A percentile compares a stretch with the other conserved stretches of the same genome.
phyloP scores from a whole-genome alignment of 1,284 basidiomycete genomes.

The Trametes pubescens region DNA sequence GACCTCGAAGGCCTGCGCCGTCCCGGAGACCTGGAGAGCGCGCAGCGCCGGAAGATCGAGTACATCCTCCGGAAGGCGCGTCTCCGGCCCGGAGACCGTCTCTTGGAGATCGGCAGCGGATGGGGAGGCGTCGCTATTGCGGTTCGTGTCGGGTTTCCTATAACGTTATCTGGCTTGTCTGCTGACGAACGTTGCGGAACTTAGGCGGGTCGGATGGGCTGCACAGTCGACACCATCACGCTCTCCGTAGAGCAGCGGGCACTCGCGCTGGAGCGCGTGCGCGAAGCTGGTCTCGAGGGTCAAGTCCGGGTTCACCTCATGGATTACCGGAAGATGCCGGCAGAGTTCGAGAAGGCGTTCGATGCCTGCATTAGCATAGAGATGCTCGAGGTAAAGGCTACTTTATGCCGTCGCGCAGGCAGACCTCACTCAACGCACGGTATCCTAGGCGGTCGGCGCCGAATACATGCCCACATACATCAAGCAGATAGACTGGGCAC shows the following conservation, averaged over 20 bases:
- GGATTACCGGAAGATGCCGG: conserved; percentile 83
- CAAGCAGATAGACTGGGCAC: conserved; percentile 76
- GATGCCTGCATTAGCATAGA: conserved; percentile 88
- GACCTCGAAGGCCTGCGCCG: conserved; percentile 50
- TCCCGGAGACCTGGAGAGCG: conserved; percentile 73
- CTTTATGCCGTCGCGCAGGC: background rate
- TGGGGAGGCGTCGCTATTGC: conserved; percentile 88
- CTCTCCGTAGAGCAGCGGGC: conserved; percentile 84
- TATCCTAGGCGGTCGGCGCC: conserved; percentile 21
- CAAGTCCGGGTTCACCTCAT: conserved; percentile 84
- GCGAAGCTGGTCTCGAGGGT: conserved; percentile 69
- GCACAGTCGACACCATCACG: conserved; percentile 86
- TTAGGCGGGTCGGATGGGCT: conserved; percentile 70
- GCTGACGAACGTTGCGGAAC: background rate
- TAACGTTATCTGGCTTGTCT: background rate
- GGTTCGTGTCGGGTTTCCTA: conserved; percentile 47
- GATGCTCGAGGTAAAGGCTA: conserved; percentile 70
- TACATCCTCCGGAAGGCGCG: conserved; percentile 79
- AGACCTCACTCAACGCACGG: background rate
- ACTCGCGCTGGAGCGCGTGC: conserved; percentile 81
- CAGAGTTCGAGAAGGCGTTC: conserved; percentile 77
- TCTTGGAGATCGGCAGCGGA: conserved; percentile 90
- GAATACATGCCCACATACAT: conserved; percentile 73
- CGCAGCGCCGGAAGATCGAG: conserved; percentile 80
- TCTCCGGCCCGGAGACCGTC: conserved; percentile 75